Conservation (phyloP, 129 eudicot genomes). For the Solidago caesia region DNA sequence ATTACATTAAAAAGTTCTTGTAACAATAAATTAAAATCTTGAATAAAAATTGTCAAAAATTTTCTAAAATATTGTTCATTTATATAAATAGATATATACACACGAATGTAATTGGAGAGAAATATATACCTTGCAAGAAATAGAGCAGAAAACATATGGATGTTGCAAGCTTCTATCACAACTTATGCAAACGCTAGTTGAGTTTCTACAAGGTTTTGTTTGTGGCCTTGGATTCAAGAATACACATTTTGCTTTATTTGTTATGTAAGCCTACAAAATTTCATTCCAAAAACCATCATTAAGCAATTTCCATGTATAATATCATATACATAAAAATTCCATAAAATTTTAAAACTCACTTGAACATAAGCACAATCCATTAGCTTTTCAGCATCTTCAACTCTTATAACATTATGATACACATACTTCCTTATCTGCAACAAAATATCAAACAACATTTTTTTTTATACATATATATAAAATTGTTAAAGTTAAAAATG, state of each 20-base stretch:
- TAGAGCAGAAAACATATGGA: slow-evolving; percentile 62
- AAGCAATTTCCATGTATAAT: slow-evolving; percentile 8
- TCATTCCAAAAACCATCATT: not conserved
- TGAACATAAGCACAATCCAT: slow-evolving; percentile 76
- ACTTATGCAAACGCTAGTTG: slow-evolving; percentile 48
- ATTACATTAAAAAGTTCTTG: not conserved
- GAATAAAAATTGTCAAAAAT: not conserved
- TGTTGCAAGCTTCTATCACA: slow-evolving; percentile 71
- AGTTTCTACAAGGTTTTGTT: slow-evolving; percentile 39
- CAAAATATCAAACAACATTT: not conserved
- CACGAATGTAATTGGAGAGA: not conserved
- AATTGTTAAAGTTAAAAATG: not conserved
- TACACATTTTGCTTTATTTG: slow-evolving; percentile 72
- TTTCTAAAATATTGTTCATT: too few species aligned
- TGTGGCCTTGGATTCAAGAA: slow-evolving; percentile 67
- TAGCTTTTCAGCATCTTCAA: slow-evolving; percentile 66
- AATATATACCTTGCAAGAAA: slow-evolving; percentile 73
- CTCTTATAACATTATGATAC: slow-evolving; percentile 70
- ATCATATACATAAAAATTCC: not conserved
- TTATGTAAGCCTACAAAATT: slow-evolving; percentile 48
- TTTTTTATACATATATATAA: not conserved
- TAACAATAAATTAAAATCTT: not conserved
- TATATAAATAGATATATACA: not conserved
- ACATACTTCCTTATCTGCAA: slow-evolving; percentile 74
- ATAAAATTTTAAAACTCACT: slow-evolving; percentile 42